Base-by-base conservation (phyloP, 805 yeast genomes). In the Pichia paraexigua region DNA sequence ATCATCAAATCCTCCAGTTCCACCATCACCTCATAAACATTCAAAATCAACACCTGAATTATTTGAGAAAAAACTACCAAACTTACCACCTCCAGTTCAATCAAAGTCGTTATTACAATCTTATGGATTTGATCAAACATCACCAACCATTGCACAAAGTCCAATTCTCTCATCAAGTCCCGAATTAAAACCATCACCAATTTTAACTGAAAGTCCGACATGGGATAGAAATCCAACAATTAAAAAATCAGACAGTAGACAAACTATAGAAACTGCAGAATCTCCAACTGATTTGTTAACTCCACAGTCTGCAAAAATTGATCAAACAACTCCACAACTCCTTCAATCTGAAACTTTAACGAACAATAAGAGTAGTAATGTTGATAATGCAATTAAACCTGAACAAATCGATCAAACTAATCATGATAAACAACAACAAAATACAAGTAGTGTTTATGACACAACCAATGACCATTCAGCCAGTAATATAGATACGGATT, bases 101-200 rank as follows among this genome's bases (percentile, higher is more conserved):
- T 9, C 15, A 15, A 25, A 54, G 18, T 45, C 55, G 13, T 39
- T 62, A 2, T 49, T 63, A 20, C 56, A 57, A 18, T 54, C 61
- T 1, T 61, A 60, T 40, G 66, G 67, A 1, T 60, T 63, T 46
- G 49, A 53, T 24, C 24, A 42, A 18, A 25, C 45, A 4, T 27
- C 58, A 11, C 53, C 54, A 18, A 43, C 42, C 10, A 15, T 55
- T 2, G 25, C n/a, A 9, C 53, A 56, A 40, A 48, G 48, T 28
- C 55, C 53, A 21, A 43, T 49, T 15, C 40, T 54, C 10, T 45
- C 56, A 15, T 28, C 17, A 9, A 41, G 46, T 22, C 56, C 52
- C 15, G 39, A 46, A 21, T 27, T 41, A 5, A 27, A 30, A 13
- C 9, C 30, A 18, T 11, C n/a, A 9, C n/a, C 32, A 10, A 8